Conservation (phyloP, 352 stramenopile species). For the Globisporangium cylindrosporum region DNA sequence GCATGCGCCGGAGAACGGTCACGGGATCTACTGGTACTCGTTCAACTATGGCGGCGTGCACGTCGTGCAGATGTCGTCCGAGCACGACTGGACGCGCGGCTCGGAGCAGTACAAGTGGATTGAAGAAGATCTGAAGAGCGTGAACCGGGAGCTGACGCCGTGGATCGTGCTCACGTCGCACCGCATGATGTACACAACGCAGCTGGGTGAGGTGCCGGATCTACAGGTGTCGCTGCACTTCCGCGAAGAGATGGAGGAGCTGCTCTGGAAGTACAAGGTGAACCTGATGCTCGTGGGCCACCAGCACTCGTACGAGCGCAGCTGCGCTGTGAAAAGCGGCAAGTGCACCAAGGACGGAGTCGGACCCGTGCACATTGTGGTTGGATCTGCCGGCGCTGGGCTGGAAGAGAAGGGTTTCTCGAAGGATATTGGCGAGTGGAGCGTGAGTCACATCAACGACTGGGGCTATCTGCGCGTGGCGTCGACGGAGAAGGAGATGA, state of each 20-base stretch:
- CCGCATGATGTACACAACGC: conserved; percentile 89
- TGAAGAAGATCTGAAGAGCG: conserved; percentile 70
- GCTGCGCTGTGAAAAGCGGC: conserved; percentile 72
- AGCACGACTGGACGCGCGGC: conserved; percentile 86
- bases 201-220: conserved; percentile 64
- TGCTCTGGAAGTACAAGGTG: conserved; percentile 86
- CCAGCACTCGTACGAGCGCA: conserved; percentile 91
- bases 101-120: conserved; percentile 90
- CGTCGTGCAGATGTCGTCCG: conserved; percentile 90
- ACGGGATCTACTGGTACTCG: conserved; percentile 88
- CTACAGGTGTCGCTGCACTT: conserved; percentile 73
- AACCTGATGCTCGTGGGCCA: conserved; percentile 91
- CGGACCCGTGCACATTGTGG: conserved; percentile 84
- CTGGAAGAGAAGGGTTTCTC: conserved; percentile 71
- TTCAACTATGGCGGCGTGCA: conserved; percentile 89
- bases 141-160: conserved; percentile 85
- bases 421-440: conserved; percentile 67
- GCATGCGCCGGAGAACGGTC: conserved; percentile 57
- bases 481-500: conserved; percentile 63
- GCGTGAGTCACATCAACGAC: conserved; percentile 74
- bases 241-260: conserved; percentile 87
- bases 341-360: conserved; percentile 69
- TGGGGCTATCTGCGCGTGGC: conserved; percentile 73
- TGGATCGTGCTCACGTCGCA: conserved; percentile 93
- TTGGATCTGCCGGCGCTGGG: conserved; percentile 79